phyloP scores from a whole-genome alignment of 1,139 yeast genomes.

The Saccharomycopsis phalli region DNA sequence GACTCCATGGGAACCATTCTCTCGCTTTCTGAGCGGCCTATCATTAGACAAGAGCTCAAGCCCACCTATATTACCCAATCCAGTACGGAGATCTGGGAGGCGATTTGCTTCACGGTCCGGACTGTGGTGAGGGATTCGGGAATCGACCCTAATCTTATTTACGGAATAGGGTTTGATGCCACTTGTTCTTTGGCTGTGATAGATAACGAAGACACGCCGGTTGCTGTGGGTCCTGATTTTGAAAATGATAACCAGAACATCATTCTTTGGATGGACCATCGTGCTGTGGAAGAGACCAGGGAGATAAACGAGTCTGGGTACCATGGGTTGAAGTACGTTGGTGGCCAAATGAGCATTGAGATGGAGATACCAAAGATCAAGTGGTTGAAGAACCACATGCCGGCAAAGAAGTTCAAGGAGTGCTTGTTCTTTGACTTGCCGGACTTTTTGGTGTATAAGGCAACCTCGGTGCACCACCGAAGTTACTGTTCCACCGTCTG shows the following conservation, averaged over 20 bases:
- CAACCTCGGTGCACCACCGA: constrained; percentile 80
- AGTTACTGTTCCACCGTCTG: constrained; percentile 88
- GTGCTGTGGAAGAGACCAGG: constrained; percentile 83
- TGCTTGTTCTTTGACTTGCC: constrained; percentile 89
- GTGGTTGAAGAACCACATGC: constrained; percentile 87
- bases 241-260: constrained; percentile 65
- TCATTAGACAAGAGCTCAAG: constrained; percentile 65
- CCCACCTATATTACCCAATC: constrained; percentile 74
- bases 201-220: constrained; percentile 54
- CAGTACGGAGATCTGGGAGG: constrained; percentile 87
- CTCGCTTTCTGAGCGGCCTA: constrained; percentile 72
- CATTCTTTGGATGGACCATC: constrained; percentile 96
- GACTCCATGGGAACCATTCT: constrained; percentile 76
- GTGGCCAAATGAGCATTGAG: constrained; percentile 96
- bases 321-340: constrained; percentile 78
- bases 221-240: constrained; percentile 91
- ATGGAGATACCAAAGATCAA: constrained; percentile 97
- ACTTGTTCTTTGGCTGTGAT: constrained; percentile 90
- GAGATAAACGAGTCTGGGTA: constrained; percentile 74
- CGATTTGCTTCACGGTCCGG: constrained; percentile 76
- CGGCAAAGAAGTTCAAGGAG: constrained; percentile 44
- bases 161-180: constrained; percentile 94
- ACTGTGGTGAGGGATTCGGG: constrained; percentile 65
- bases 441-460: constrained; percentile 82
- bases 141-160: constrained; percentile 54